Conservation (phyloP, 2,329 filamentous ascomycete species). For the Trichoderma harzianum region DNA sequence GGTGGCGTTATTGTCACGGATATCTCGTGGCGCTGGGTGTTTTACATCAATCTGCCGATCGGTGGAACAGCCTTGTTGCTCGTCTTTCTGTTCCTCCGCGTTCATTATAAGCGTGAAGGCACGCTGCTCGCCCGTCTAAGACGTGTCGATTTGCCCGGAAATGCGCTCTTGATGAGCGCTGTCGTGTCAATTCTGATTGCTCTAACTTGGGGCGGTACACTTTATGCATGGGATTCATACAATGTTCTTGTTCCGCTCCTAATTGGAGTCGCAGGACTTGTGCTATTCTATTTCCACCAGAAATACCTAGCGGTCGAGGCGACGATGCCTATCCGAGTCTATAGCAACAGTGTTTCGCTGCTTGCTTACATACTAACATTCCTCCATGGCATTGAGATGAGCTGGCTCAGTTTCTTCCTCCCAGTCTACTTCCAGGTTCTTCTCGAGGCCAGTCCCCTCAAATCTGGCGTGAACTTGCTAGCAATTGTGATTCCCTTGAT, state of each 20-base stretch:
- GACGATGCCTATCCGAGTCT: neutral
- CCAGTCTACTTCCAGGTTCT: neutral
- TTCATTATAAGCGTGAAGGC: neutral
- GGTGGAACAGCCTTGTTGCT: neutral
- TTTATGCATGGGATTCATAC: neutral
- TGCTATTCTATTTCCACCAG: neutral
- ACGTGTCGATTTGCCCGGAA: neutral
- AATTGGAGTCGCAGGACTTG: neutral
- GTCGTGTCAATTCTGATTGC: neutral
- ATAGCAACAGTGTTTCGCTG: neutral
- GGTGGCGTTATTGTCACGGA: neutral
- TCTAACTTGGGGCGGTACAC: neutral
- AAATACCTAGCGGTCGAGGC: neutral
- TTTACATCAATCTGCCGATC: neutral
- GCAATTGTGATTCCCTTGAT: neutral
- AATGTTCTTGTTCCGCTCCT: neutral
- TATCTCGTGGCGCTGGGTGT: neutral
- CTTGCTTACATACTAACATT: neutral
- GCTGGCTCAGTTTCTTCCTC: neutral
- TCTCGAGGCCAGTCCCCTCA: neutral
- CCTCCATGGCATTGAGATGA: neutral
- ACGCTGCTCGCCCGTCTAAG: neutral
- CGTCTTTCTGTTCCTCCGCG: neutral
- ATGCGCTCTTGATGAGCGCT: neutral
- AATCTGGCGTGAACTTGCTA: neutral